phyloP scores from a whole-genome alignment of 2,329 filamentous ascomycete species.

The Colletotrichum trifolii region DNA sequence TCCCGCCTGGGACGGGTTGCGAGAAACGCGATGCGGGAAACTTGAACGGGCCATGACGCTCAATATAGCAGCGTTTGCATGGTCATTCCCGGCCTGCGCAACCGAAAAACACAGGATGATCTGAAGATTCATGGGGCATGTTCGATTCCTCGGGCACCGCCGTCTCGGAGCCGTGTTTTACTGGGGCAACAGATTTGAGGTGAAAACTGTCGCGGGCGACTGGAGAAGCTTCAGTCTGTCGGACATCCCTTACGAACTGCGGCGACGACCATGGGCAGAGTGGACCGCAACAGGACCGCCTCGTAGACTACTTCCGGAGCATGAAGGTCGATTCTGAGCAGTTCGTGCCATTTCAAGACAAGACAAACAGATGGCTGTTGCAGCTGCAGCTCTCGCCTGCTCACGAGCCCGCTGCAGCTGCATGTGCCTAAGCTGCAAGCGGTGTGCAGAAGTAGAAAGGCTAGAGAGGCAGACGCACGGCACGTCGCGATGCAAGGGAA shows the following conservation, averaged over 20 bases:
- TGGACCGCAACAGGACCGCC: no score
- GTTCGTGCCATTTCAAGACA: no score
- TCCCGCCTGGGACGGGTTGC: slow-evolving; percentile 17
- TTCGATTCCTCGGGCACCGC: slow-evolving; percentile 18
- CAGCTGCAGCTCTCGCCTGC: no score
- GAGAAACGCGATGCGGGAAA: slow-evolving; percentile 12
- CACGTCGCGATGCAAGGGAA: neutral
- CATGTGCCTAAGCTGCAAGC: no score
- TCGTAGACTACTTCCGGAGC: no score
- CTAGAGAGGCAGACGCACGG: neutral
- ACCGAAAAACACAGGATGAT: slow-evolving; percentile 15
- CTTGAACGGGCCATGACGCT: neutral
- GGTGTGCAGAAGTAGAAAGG: neutral
- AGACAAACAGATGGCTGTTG: no score
- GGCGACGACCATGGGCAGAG: neutral
- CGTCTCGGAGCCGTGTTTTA: slow-evolving; percentile 34
- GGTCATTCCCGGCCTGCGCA: slow-evolving; percentile 16
- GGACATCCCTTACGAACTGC: neutral
- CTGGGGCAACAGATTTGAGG: slow-evolving; percentile 18
- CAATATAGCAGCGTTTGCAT: slow-evolving; percentile 9
- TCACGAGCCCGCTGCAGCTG: no score
- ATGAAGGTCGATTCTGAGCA: no score
- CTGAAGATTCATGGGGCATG: neutral
- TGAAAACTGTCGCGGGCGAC: slow-evolving; percentile 2
- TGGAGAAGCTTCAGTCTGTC: neutral